phyloP scores from a whole-genome alignment of 257 asterid species.

The Plantago ovata region DNA sequence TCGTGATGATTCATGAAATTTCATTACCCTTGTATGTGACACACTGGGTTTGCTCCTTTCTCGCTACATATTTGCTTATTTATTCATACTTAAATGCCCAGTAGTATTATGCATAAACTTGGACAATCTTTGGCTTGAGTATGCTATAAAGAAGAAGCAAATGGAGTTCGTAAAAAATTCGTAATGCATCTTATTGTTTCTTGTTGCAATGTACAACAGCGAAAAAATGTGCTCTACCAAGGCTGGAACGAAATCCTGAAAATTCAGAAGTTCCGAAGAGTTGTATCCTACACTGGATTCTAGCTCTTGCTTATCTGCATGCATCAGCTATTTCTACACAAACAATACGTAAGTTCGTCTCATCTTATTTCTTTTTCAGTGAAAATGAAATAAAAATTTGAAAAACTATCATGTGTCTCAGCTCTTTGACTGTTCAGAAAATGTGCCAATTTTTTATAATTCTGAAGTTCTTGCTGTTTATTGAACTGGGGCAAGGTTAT shows the following conservation, averaged over 20 bases:
- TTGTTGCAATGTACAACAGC: slow-evolving; percentile 27
- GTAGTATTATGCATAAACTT: not conserved
- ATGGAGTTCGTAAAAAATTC: slow-evolving; percentile 35
- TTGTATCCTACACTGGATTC: slow-evolving; percentile 75
- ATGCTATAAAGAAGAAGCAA: not conserved
- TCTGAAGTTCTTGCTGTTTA: too few species aligned
- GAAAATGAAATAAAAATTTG: not conserved
- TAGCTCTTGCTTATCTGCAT: slow-evolving; percentile 56
- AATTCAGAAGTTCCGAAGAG: slow-evolving; percentile 85
- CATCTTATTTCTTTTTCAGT: not conserved
- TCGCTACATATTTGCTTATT: not conserved
- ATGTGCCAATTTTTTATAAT: not conserved
- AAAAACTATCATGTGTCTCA: not conserved
- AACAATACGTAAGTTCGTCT: slow-evolving; percentile 70
- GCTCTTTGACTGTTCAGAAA: not conserved
- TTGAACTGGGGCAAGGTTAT: too few species aligned
- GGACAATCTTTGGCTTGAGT: not conserved
- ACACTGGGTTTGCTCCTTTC: too few species aligned
- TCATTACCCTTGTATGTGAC: too few species aligned
- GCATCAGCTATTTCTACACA: slow-evolving; percentile 65
- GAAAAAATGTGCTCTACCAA: slow-evolving; percentile 46
- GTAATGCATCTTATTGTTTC: slow-evolving; percentile 19
- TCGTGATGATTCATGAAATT: too few species aligned
- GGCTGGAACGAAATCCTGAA: slow-evolving; percentile 65
- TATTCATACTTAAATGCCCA: not conserved